These are phyloP conservation scores for Agaricus subrufescens DNA, from an alignment of 768 basidiomycete genomes.

Conservation along the genomic window DNA sequence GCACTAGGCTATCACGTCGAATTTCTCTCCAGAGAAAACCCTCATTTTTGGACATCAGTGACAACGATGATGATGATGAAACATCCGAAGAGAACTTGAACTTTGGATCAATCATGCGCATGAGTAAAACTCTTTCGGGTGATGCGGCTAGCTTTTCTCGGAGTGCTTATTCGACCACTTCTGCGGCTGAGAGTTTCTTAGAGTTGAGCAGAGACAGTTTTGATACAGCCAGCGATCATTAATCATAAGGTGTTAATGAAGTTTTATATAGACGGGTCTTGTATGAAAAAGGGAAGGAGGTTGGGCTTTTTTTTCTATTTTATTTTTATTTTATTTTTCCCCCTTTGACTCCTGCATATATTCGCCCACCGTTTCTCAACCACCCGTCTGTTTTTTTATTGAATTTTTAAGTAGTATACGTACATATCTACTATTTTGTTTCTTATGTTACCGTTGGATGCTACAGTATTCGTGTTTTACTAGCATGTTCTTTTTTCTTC, in stretches of 20 bases:
- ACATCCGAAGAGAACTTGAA: conserved; percentile 16
- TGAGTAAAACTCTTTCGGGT: conserved; percentile 10
- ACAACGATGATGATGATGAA: conserved; percentile 34
- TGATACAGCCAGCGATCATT: conserved; percentile 36
- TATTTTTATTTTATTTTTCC: not conserved
- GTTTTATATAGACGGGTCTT: not conserved
- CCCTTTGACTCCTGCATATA: not conserved
- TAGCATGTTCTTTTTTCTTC: not conserved
- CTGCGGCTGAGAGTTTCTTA: conserved; percentile 37
- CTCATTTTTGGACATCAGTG: conserved; percentile 69
- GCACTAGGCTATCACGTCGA: conserved; percentile 33
- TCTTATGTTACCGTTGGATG: too few relatives aligned
- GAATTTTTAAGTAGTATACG: too few relatives aligned
- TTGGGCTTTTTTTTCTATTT: conserved; percentile 2
- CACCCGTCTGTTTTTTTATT: not conserved
- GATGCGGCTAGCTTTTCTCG: not conserved
- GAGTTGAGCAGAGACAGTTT: conserved; percentile 50
- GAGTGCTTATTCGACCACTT: not conserved
- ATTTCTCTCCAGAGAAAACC: conserved; percentile 58
- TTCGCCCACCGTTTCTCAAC: not conserved
- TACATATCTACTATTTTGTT: too few relatives aligned
- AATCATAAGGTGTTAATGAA: not conserved
- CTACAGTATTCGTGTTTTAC: not conserved
- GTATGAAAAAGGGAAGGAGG: not conserved
- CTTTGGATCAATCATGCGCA: conserved; percentile 6